A percentile compares a stretch with the other conserved stretches of the same genome.
These are phyloP conservation scores for Trametes pubescens DNA, from an alignment of 1,284 basidiomycete genomes.

Conservation along the genomic window DNA sequence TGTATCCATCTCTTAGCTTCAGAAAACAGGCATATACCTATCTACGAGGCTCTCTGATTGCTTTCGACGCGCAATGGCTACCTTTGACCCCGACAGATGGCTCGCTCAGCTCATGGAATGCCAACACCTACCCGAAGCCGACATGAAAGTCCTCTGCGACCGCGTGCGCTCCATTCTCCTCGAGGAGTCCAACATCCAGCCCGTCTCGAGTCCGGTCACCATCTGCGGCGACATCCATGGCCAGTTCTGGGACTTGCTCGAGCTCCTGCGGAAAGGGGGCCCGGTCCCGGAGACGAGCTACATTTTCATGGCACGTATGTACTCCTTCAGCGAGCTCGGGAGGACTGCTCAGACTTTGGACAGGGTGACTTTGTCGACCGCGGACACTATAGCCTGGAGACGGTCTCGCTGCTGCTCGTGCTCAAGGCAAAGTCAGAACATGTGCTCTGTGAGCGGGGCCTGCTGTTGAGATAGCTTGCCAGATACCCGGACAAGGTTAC, in stretches of 20 bases:
- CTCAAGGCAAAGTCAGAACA: slow-evolving; percentile 84
- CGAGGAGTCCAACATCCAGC: slow-evolving; percentile 96
- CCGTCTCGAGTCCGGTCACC: slow-evolving; percentile 90
- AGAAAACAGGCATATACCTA: background rate
- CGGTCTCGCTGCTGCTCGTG: slow-evolving; percentile 88
- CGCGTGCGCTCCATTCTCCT: slow-evolving; percentile 86
- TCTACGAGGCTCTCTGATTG: background rate
- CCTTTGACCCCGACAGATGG: slow-evolving; percentile 73
- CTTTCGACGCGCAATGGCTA: slow-evolving; percentile 40
- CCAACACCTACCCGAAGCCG: slow-evolving; percentile 87
- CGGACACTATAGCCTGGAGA: slow-evolving; percentile 97
- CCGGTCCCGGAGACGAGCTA: slow-evolving; percentile 91
- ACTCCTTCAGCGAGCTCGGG: slow-evolving; percentile 36
- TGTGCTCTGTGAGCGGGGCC: background rate
- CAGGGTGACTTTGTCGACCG: slow-evolving; percentile 98
- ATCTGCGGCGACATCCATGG: slow-evolving; percentile 96
- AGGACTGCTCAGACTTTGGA: slow-evolving; percentile 34
- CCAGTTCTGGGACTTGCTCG: slow-evolving; percentile 95
- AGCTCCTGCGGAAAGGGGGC: slow-evolving; percentile 91
- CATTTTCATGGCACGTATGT: slow-evolving; percentile 94
- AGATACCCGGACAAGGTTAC: slow-evolving; percentile 95
- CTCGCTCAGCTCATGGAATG: slow-evolving; percentile 85
- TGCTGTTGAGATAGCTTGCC: slow-evolving; percentile 11
- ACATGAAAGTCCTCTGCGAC: slow-evolving; percentile 92
- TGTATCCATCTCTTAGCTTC: background rate